Evolutionary conservation across 768 basidiomycete species (phyloP).

Genomic region (Lactifluus hygrophoroides): DNA sequence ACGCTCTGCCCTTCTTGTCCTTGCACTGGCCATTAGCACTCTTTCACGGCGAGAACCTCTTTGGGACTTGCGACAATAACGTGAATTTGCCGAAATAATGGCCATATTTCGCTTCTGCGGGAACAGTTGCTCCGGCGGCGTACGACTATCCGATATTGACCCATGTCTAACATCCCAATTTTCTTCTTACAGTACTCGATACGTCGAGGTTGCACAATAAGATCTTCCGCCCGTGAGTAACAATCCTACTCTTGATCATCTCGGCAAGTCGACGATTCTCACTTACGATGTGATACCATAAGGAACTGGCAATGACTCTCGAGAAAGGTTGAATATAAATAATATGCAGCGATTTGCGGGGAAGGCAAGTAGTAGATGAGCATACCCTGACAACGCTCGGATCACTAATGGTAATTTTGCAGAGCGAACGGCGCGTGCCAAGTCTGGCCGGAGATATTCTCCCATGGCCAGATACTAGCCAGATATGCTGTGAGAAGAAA

Average conservation of each 20-base stretch:
- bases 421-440: conserved; percentile 54
- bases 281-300: conserved; percentile 40
- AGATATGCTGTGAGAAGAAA: background rate
- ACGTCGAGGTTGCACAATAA: too few relatives aligned
- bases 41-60: too few relatives aligned
- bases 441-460: conserved; percentile 62
- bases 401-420: conserved; percentile 57
- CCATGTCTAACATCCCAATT: too few relatives aligned
- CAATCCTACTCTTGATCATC: too few relatives aligned
- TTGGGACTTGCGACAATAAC: too few relatives aligned
- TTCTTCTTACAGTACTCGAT: conserved; percentile 4
- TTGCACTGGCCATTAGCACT: too few relatives aligned
- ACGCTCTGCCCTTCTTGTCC: too few relatives aligned
- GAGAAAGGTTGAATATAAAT: too few relatives aligned
- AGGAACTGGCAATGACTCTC: conserved; percentile 34
- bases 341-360: conserved; percentile 36
- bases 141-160: too few relatives aligned
- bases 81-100: too few relatives aligned
- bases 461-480: conserved; percentile 41
- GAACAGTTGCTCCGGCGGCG: too few relatives aligned
- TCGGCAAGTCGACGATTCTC: conserved; percentile 41
- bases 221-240: conserved; percentile 7
- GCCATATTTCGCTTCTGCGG: too few relatives aligned
- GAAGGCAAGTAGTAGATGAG: conserved; percentile 45
- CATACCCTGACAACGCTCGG: conserved; percentile 47